These are phyloP conservation scores for Aspergillus taichungensis DNA, from an alignment of 495 filamentous ascomycete genomes.

Conservation along the genomic window DNA sequence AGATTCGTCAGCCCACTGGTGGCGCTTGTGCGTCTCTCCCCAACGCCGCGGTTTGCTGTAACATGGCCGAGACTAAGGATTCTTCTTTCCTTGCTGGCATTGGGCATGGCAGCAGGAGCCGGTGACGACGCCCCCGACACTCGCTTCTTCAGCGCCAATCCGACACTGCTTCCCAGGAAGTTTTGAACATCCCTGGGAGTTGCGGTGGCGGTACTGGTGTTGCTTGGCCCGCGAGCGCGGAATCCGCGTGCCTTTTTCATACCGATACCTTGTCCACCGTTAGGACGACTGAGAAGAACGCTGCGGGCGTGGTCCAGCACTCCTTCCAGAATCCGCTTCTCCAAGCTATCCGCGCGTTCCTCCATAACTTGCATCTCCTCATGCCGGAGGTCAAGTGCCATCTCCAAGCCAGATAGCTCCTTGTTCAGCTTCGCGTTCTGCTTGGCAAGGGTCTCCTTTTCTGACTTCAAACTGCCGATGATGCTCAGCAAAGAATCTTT, in stretches of 20 bases:
- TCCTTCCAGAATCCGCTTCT: constrained; percentile 86
- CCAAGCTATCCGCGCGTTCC: constrained; percentile 71
- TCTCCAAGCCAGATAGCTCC: constrained; percentile 81
- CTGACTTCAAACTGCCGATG: constrained; percentile 47
- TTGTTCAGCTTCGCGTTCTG: constrained; percentile 71
- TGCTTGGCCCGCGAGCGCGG: constrained; percentile 33
- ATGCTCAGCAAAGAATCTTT: constrained; percentile 53
- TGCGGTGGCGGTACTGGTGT: constrained; percentile 24
- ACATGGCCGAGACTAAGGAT: constrained; percentile 88
- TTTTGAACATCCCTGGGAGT: constrained; percentile 33
- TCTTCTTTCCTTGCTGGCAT: constrained; percentile 48
- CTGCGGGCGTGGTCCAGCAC: constrained; percentile 91
- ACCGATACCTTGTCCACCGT: constrained; percentile 47
- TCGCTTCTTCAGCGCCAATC: constrained; percentile 45
- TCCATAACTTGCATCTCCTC: constrained; percentile 91
- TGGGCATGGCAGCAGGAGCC: constrained; percentile 43
- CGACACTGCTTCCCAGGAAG: constrained; percentile 40
- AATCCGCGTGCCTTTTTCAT: constrained; percentile 62
- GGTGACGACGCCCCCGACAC: constrained; percentile 30
- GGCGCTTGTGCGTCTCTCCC: constrained; percentile 43
- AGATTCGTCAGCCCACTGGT: constrained; percentile 40
- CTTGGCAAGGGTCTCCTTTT: constrained; percentile 61
- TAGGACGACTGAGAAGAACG: constrained; percentile 57
- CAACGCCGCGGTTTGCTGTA: constrained; percentile 59
- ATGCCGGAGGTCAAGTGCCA: constrained; percentile 74